A percentile compares a stretch with the other conserved stretches of the same genome.
phyloP scores from a whole-genome alignment of 805 yeast species.

The Aciculoconidium aculeatum region DNA sequence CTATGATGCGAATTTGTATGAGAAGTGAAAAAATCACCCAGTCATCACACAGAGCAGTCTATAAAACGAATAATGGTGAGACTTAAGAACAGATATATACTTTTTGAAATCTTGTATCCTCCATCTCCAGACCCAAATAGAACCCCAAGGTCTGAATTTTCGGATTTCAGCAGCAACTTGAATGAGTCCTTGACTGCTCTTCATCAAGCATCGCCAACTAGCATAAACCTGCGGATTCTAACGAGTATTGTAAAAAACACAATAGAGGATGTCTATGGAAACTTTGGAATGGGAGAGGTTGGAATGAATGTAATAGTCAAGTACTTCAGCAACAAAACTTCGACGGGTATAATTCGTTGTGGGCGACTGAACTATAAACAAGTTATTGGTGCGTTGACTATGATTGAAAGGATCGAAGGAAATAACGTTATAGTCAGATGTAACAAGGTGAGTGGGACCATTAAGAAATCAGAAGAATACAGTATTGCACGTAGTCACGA shows the following conservation, averaged over 20 bases:
- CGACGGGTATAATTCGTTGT: constrained; percentile 80
- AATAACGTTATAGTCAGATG: constrained; percentile 51
- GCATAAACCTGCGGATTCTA: constrained; percentile 45
- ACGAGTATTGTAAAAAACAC: constrained; percentile 49
- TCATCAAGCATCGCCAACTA: constrained; percentile 46
- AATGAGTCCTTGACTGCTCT: constrained; percentile 38
- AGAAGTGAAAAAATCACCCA: too few relatives aligned
- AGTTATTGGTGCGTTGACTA: constrained; percentile 61
- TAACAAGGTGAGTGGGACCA: constrained; percentile 77
- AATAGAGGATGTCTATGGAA: constrained; percentile 69
- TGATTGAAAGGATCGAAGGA: constrained; percentile 48
- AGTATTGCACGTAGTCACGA: constrained; percentile 47
- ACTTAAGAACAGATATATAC: constrained; percentile 74
- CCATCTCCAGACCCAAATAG: constrained; percentile 17
- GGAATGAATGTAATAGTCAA: constrained; percentile 59
- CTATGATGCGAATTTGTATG: too few relatives aligned
- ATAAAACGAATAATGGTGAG: constrained; percentile 60
- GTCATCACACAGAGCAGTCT: too few relatives aligned
- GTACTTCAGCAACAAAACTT: constrained; percentile 75
- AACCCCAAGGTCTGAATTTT: constrained; percentile 12
- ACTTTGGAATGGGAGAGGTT: constrained; percentile 62
- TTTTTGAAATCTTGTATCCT: constrained; percentile 76
- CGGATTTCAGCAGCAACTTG: constrained; percentile 22
- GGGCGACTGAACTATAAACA: constrained; percentile 56
- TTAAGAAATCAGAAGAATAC: constrained; percentile 71